These are phyloP conservation scores for Russula sp. DNA, from an alignment of 768 basidiomycete genomes.

Conservation along the genomic window DNA sequence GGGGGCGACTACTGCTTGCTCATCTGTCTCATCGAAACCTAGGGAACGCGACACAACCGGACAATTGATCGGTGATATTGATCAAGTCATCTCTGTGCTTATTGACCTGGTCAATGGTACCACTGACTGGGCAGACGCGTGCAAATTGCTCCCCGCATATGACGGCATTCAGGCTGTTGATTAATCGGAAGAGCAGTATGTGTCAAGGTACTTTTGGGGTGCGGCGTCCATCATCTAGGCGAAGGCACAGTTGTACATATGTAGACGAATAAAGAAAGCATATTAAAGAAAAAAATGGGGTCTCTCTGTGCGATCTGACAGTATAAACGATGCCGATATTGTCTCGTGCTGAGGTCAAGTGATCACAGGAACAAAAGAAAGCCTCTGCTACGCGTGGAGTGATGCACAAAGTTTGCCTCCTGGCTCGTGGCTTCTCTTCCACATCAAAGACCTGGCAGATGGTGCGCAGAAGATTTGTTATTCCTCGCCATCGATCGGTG, in stretches of 20 bases:
- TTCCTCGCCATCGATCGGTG: background rate
- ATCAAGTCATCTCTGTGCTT: conserved; percentile 82
- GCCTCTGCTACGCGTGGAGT: background rate
- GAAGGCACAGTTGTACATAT: conserved; percentile 10
- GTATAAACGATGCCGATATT: conserved; percentile 6
- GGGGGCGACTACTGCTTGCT: conserved; percentile 8
- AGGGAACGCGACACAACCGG: conserved; percentile 95
- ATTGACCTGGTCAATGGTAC: conserved; percentile 72
- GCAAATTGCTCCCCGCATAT: conserved; percentile 67
- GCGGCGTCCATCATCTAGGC: background rate
- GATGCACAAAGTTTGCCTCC: conserved; percentile 6
- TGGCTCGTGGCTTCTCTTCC: conserved; percentile 1
- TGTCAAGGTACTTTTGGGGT: conserved; percentile 24
- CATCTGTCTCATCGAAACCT: conserved; percentile 14
- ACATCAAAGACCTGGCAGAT: conserved; percentile 14
- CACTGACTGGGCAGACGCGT: conserved; percentile 77
- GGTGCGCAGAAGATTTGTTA: conserved; percentile 7
- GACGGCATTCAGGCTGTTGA: conserved; percentile 88
- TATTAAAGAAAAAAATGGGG: conserved; percentile 9
- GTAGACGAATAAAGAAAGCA: background rate
- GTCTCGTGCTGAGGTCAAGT: conserved; percentile 21
- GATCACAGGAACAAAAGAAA: conserved; percentile 14
- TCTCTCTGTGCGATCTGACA: conserved; percentile 7
- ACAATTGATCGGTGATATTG: conserved; percentile 86
- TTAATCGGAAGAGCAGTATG: conserved; percentile 21